Percentiles rank a stretch among this genome's conserved stretches.
Evolutionary conservation across 352 stramenopile genomes (phyloP).

Genomic region (Globisporangium megalacanthum): DNA sequence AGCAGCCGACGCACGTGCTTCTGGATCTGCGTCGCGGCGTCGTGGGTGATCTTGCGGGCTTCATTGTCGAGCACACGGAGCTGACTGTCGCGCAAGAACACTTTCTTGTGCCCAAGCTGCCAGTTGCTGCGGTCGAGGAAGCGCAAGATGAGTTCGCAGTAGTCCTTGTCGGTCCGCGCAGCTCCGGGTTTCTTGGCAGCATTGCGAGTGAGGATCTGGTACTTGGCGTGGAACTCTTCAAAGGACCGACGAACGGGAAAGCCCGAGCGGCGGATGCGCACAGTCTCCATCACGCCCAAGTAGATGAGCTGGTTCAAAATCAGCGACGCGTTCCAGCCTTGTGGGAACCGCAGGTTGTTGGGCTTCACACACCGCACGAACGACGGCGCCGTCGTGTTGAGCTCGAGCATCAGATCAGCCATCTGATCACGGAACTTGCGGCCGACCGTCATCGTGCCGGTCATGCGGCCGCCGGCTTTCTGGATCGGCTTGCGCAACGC

Average conservation of each 20-base stretch:
- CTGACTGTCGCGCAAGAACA: constrained; percentile 83
- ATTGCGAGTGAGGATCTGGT: constrained; percentile 79
- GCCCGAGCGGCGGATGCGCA: constrained; percentile 83
- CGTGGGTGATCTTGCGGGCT: constrained; percentile 79
- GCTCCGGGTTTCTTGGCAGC: constrained; percentile 42
- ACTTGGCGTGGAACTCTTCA: constrained; percentile 83
- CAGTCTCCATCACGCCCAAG: constrained; percentile 87
- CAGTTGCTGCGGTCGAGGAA: constrained; percentile 81
- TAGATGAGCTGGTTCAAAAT: constrained; percentile 89
- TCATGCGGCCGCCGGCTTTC: constrained; percentile 85
- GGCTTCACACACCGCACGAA: constrained; percentile 92
- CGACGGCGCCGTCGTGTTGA: constrained; percentile 75
- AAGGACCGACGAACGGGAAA: constrained; percentile 86
- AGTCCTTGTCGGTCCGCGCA: constrained; percentile 66
- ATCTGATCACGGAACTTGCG: constrained; percentile 90
- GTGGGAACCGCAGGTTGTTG: constrained; percentile 86
- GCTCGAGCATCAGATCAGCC: constrained; percentile 80
- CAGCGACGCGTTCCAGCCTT: constrained; percentile 81
- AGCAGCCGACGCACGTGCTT: constrained; percentile 65
- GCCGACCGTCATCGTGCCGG: constrained; percentile 84
- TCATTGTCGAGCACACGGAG: constrained; percentile 81
- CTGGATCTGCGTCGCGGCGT: constrained; percentile 71
- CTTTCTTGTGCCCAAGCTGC: constrained; percentile 87
- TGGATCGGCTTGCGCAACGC: constrained; percentile 58
- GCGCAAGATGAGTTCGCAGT: constrained; percentile 77